phyloP scores from a whole-genome alignment of 257 asterid genomes.

The Paulownia fortunei region DNA sequence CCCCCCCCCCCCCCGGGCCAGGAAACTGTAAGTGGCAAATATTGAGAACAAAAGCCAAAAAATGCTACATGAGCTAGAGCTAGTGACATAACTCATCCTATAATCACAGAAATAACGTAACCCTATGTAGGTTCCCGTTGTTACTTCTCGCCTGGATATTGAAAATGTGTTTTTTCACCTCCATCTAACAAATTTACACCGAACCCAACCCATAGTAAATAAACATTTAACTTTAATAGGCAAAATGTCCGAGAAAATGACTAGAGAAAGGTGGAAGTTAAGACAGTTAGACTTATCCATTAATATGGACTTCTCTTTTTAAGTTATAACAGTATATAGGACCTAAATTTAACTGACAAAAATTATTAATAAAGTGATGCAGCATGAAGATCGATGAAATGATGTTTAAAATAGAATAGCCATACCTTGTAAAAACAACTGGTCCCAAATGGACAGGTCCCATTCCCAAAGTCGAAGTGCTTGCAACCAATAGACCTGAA shows the following conservation, averaged over 20 bases:
- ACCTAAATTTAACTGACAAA: not conserved
- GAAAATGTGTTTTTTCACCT: not conserved
- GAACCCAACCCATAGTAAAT: not conserved
- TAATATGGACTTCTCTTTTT: not conserved
- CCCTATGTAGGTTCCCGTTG: not conserved
- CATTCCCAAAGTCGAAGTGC: constrained; percentile 97
- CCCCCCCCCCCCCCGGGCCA: not conserved
- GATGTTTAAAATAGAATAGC: not conserved
- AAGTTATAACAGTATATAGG: not conserved
- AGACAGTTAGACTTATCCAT: not conserved
- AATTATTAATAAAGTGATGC: constrained; percentile 11
- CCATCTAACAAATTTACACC: not conserved
- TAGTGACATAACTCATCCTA: not conserved
- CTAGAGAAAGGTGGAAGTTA: not conserved
- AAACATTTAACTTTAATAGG: not conserved
- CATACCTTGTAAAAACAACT: constrained; percentile 95
- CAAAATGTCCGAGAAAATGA: not conserved
- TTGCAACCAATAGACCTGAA: constrained; percentile 95
- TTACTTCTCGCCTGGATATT: not conserved
- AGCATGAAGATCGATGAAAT: constrained; percentile 15
- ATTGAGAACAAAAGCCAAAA: not conserved
- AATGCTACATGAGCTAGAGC: not conserved
- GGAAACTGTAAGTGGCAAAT: too few relatives aligned
- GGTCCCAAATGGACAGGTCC: constrained; percentile 92
- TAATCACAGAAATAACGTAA: too few relatives aligned